Evolutionary conservation across 306 rosid genomes (phyloP), one percentile per base, ranked within the genome.

Genomic region (Ochetophila trinervis): DNA sequence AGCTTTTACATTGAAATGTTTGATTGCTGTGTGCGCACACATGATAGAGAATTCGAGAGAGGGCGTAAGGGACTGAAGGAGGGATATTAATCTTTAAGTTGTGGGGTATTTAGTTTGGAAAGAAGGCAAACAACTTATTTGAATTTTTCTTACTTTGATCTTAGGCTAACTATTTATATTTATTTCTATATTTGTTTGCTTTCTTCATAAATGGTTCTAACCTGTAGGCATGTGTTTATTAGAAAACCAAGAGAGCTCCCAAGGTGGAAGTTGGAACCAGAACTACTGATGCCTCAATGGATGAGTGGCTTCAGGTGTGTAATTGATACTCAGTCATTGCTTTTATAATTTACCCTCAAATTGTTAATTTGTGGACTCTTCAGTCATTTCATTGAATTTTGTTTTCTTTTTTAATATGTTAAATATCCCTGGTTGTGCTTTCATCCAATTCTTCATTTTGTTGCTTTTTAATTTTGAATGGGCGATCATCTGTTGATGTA

Each of bases 281-380:
- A 76, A 19, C 78, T 23, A 78, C 85, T 4, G 97, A 90, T 78
- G 85, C 94, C 14, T 83, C 91, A 0, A 76, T 85, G 76, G 97
- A 93, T 69, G 97, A 89, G 67, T 93, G 99, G 99, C 96, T 90
- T 75, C 68, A 93, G 99, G 98, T 90, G 20, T 71, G 87, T 68
- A 51, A 63, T 64, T 49, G 32, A 58, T 65, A 64, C 47, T 67
- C 32, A 37, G 60, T 13, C 57, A 3, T 19, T 45, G 27, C 35
- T 50, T 65, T 57, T 1, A 6, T 18, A 18, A 19, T 0, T 35
- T 51, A 34, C 8, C 13, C 10, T 3, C n/a, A 36, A 19, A 35
- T 6, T 47, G 3, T 21, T 45, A 3, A 2, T 20, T 48, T 47
- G 22, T 5, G 23, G 1, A 4, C 14, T 27, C 44, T n/a, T 27